Evolutionary conservation across 2,329 filamentous ascomycete genomes (phyloP).

Genomic region (Trichoderma asperellum): DNA sequence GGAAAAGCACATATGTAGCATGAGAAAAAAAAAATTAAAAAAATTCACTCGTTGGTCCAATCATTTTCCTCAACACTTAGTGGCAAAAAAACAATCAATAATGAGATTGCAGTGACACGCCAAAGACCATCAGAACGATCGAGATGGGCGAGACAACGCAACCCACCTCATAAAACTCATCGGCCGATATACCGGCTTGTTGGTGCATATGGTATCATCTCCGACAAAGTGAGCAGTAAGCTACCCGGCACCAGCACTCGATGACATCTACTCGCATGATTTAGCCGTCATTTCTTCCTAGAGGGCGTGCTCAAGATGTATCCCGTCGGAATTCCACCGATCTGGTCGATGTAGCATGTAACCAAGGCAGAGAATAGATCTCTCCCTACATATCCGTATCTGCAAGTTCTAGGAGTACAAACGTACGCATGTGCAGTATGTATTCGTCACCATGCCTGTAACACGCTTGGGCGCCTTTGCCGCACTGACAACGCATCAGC

Average conservation of each 20-base stretch:
- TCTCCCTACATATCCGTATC: neutral
- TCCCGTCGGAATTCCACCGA: slow-evolving; percentile 11
- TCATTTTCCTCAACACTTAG: neutral
- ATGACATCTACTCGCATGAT: neutral
- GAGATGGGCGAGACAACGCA: neutral
- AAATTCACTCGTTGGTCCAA: neutral
- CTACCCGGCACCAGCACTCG: neutral
- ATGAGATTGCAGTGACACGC: neutral
- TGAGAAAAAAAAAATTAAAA: neutral
- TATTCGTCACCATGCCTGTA: neutral
- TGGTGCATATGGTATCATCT: neutral
- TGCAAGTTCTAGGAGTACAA: neutral
- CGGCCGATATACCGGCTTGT: neutral
- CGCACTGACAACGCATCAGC: neutral
- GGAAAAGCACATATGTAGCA: neutral
- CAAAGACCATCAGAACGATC: neutral
- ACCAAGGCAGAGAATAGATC: neutral
- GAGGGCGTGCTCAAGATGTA: neutral
- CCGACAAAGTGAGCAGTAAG: neutral
- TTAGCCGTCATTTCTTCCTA: neutral
- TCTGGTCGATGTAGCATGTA: slow-evolving; percentile 11
- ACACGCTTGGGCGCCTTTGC: neutral
- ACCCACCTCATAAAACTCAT: neutral
- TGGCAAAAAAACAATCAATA: slow-evolving; percentile 11
- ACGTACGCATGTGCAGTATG: neutral